Evolutionary conservation across 2,329 filamentous ascomycete species (phyloP), one percentile per base, ranked within the genome.

Genomic region (Zopfia rhizophila): DNA sequence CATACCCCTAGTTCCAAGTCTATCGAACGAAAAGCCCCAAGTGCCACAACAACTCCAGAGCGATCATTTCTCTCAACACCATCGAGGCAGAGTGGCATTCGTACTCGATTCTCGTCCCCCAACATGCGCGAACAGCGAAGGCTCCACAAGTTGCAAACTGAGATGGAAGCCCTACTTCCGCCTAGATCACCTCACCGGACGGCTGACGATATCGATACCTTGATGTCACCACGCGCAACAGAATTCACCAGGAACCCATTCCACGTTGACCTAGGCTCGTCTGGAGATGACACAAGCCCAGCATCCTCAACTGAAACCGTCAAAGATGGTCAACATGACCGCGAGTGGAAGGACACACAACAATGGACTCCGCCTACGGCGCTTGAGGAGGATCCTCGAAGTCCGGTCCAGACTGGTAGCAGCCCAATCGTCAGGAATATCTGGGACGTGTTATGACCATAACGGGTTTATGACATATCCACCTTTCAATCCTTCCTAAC

Each of bases 391-490:
- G 88, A 92, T 64, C 89, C 89, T 11, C 77, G 89, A 58, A 91
- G 88, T 66, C 89, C 89, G 12, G 86, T 88, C 0, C 89, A 87
- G 10, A 84, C 82, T 61, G 88, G 89, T 27, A 87, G 88, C 66
- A 85, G 84, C 46, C 87, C 89, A 3, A 91, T 93, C 50, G 84
- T 86, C 38, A 80, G 89, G 45, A 91, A 87, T 47, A 93, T 93
- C 61, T 87, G 90, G 66, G 88, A 91, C 62, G 77, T 91, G 38
- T 76, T 92, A 70, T 91, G 79, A 80, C 51, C 17, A 11, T 36
- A 44, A n/a, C n/a, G n/a, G n/a, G n/a, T n/a, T n/a, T n/a, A n/a
- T n/a, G n/a, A n/a, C n/a, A n/a, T n/a, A n/a, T n/a, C n/a, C n/a
- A n/a, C n/a, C n/a, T n/a, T n/a, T n/a, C n/a, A n/a, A n/a, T n/a